Conservation (phyloP, 1,284 basidiomycete genomes). For the Naganishia cerealis region DNA sequence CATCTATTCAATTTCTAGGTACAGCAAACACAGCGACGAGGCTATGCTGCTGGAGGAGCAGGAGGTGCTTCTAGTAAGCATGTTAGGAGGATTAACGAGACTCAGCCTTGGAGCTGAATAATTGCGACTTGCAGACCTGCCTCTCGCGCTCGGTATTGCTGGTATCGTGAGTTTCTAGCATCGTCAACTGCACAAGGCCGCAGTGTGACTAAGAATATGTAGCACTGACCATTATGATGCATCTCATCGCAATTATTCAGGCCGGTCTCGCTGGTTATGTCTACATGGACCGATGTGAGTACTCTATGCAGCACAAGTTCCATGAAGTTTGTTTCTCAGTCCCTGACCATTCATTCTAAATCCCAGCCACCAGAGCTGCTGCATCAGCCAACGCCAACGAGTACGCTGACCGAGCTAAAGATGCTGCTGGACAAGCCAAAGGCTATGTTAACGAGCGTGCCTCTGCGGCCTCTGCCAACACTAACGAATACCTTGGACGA, state of each 20-base stretch:
- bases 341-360: background rate
- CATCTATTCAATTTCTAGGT: background rate
- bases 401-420: slow-evolving; percentile 18
- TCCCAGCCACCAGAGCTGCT: slow-evolving; percentile 37
- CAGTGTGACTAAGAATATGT: background rate
- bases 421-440: slow-evolving; percentile 36
- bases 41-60: slow-evolving; percentile 36
- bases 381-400: slow-evolving; percentile 31
- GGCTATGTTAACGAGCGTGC: slow-evolving; percentile 36
- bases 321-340: slow-evolving; percentile 16
- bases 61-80: slow-evolving; percentile 35
- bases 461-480: slow-evolving; percentile 34
- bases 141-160: slow-evolving; percentile 42
- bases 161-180: slow-evolving; percentile 41
- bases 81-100: background rate
- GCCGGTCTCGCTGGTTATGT: slow-evolving; percentile 48
- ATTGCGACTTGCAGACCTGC: slow-evolving; percentile 38
- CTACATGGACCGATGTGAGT: slow-evolving; percentile 40
- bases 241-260: slow-evolving; percentile 1
- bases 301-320: slow-evolving; percentile 23
- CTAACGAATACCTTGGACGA: slow-evolving; percentile 35
- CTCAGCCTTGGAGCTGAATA: background rate
- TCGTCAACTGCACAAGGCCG: background rate
- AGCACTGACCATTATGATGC: background rate
- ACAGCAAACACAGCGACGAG: slow-evolving; percentile 31